Conservation (phyloP, 495 filamentous ascomycete species). For the Xylaria flabelliformis region DNA sequence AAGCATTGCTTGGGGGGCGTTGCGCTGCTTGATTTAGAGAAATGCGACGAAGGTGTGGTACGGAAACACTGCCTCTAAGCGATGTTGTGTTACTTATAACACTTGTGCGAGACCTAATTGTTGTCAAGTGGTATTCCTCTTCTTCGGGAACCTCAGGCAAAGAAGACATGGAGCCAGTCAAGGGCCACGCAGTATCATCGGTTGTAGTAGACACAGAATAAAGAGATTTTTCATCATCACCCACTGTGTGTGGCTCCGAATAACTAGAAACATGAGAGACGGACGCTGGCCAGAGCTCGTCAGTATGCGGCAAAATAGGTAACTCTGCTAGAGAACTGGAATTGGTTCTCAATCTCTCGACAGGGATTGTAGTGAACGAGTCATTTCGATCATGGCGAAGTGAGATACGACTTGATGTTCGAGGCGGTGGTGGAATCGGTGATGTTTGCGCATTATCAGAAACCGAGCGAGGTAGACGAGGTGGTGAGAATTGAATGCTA, state of each 20-base stretch:
- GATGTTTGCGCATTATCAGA: constrained; percentile 41
- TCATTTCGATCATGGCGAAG: constrained; percentile 51
- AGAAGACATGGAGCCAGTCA: constrained; percentile 55
- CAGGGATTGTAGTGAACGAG: constrained; percentile 35
- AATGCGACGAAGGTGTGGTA: constrained; percentile 52
- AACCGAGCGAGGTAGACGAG: constrained; percentile 56
- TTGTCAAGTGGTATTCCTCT: constrained; percentile 56
- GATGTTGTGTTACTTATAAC: constrained; percentile 50
- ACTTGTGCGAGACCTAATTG: constrained; percentile 45
- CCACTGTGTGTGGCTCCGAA: constrained; percentile 40
- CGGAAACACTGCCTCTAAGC: constrained; percentile 54
- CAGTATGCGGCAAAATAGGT: constrained; percentile 37
- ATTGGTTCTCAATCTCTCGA: constrained; percentile 50
- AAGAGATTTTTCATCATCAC: constrained; percentile 33
- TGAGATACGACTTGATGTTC: constrained; percentile 57
- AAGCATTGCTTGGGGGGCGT: constrained; percentile 51
- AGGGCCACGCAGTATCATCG: constrained; percentile 56
- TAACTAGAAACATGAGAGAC: constrained; percentile 39
- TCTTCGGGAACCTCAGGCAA: constrained; percentile 79
- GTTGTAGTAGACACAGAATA: constrained; percentile 56
- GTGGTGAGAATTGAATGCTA: constrained; percentile 52
- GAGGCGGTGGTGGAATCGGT: constrained; percentile 49
- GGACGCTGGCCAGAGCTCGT: constrained; percentile 37
- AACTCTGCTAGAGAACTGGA: constrained; percentile 49
- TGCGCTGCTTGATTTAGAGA: constrained; percentile 39